Evolutionary conservation across 2,329 filamentous ascomycete species (phyloP).

Genomic region (Alternaria panax): DNA sequence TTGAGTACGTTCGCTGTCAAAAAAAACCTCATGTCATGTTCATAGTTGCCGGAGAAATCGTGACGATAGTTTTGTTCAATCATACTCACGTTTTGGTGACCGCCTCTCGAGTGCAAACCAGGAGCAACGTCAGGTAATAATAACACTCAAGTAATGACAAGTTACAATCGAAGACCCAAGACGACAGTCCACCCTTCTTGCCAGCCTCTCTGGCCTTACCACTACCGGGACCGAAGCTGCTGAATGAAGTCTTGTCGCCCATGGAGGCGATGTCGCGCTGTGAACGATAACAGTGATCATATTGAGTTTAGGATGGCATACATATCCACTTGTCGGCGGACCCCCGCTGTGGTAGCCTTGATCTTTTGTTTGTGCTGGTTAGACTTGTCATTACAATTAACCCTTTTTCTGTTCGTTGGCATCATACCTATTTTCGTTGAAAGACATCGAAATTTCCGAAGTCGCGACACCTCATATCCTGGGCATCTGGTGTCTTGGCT

Average conservation of each 20-base stretch:
- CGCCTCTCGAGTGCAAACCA: not conserved
- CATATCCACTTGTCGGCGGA: too few relatives aligned
- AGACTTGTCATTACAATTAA: too few relatives aligned
- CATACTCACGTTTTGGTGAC: not conserved
- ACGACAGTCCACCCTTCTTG: conserved; percentile 57
- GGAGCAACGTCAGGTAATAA: not conserved
- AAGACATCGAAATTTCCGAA: too few relatives aligned
- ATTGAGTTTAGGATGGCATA: too few relatives aligned
- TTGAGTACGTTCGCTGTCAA: conserved; percentile 1
- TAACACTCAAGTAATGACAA: not conserved
- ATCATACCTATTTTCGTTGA: too few relatives aligned
- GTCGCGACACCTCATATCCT: too few relatives aligned
- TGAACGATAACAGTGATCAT: not conserved
- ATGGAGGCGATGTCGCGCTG: conserved; percentile 64
- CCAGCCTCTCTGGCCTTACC: conserved; percentile 63
- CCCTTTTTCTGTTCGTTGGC: too few relatives aligned
- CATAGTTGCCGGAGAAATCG: not conserved
- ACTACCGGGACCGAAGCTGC: conserved; percentile 63
- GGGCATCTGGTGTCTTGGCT: too few relatives aligned
- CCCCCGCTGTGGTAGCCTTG: too few relatives aligned
- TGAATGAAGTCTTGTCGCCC: conserved; percentile 62
- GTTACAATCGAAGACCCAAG: not conserved
- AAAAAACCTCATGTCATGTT: not conserved
- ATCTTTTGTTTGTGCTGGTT: too few relatives aligned
- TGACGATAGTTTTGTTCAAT: too few relatives aligned